Base-by-base conservation (phyloP, 192 early-diverging fungal species). In the Polychytrium aggregatum region DNA sequence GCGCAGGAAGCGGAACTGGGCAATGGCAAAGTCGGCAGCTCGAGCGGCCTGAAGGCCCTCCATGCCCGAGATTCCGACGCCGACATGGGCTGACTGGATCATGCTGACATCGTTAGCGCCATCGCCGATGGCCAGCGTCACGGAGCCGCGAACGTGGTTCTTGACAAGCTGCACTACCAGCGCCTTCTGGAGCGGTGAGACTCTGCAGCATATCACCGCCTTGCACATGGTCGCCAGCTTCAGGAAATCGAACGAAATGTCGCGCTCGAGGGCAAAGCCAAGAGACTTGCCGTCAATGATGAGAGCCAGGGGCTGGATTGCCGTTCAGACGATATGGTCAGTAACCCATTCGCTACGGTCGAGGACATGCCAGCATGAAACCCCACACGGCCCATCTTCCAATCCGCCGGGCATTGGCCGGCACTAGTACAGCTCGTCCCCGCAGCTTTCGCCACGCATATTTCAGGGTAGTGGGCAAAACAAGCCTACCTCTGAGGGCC, bases 1-100 rank as follows among this genome's bases (percentile, higher is more conserved):
- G 53, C 87, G 82, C 53, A 98, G 65, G 62, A 76, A 98, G 43
- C 83, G 69, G 71, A 98, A 98, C 57, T 98, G 95, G 21, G 90
- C 87, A 56, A 98, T 93, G 25, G 95, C 87, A 68, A 98, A 93
- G 73, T 98, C 95, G 0, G 95, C 90, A 55, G 82, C 82, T 21
- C 95, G 77, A 1, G 92, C 92, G 8, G 95, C 95, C 52, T 98
- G 95, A 46, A 98, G 71, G 37, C 95, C 95, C 59, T 98, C 95
- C 48, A 86, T 74, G 14, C 95, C 95, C 43, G 81, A 87, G 55
- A 98, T 98, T 42, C 95, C 95, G 18, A 98, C 83, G 50, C 95
- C 95, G 14, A 97, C 88, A 53, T 97, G 93, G 10, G 93, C 93
- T 14, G 92, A 92, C 59, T 98, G 95, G 59, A 98, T 98, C 95